These are phyloP conservation scores for Coccomyxa sp. DNA, from an alignment of 139 green algal species.

Conservation along the genomic window DNA sequence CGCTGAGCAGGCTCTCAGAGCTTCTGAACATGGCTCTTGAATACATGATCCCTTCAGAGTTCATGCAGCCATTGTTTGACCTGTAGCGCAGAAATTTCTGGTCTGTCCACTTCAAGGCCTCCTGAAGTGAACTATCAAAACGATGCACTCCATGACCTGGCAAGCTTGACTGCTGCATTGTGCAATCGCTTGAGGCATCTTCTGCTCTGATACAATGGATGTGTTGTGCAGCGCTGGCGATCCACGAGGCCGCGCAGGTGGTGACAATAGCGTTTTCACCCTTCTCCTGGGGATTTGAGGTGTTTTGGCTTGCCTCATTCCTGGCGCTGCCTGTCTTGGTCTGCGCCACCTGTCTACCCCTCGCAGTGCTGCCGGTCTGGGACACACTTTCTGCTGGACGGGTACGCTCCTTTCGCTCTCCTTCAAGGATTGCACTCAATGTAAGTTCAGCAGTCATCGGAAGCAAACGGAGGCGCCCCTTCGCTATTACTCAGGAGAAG, in stretches of 20 bases:
- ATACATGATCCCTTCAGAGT: too few relatives aligned
- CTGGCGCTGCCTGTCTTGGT: slow-evolving; percentile 15
- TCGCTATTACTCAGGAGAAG: too few relatives aligned
- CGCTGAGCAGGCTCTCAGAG: too few relatives aligned
- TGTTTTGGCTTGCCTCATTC: slow-evolving; percentile 17
- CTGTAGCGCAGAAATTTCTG: background rate
- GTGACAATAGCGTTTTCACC: slow-evolving; percentile 1
- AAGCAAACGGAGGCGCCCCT: too few relatives aligned
- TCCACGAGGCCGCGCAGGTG: background rate
- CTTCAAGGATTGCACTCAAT: too few relatives aligned
- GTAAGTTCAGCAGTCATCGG: too few relatives aligned
- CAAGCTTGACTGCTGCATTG: background rate
- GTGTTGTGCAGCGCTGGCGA: slow-evolving; percentile 7
- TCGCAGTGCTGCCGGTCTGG: slow-evolving; percentile 11
- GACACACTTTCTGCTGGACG: background rate
- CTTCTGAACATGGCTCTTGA: too few relatives aligned
- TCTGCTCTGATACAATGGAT: background rate
- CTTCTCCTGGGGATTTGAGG: slow-evolving; percentile 14
- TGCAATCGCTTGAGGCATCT: background rate
- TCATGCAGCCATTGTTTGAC: too few relatives aligned
- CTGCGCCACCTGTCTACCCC: background rate
- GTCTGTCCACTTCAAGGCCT: background rate
- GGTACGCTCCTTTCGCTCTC: background rate
- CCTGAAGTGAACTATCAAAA: background rate
- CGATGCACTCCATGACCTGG: background rate